Base-by-base conservation (phyloP, 106 monocot species). In the Vanilla planifolia region DNA sequence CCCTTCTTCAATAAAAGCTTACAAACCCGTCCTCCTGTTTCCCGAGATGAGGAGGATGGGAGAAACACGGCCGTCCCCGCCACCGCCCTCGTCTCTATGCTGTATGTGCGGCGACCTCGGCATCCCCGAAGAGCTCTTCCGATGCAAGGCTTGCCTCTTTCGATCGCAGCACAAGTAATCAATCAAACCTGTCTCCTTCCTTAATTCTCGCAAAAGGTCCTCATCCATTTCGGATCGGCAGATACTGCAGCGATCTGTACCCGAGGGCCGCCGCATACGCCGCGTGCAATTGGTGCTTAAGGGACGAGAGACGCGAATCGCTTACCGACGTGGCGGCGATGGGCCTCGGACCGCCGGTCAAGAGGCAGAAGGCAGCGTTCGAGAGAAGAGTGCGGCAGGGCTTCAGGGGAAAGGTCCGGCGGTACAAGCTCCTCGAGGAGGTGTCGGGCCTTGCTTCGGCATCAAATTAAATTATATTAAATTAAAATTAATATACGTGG, bases 101-200 rank as follows among this genome's bases (percentile, higher is more conserved):
- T 78, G 83, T 48, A 83, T 83, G 83, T 83, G 83, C 62, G 83
- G 83, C 22, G 83, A 83, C 33, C 67, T 46, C 24, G 83, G 83
- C 33, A 35, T 83, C 6, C 10, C 62, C 1, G 16, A 27, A 4
- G 75, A 83, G 78, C 67, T 83, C 14, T 83, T 78, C 48, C 66
- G 67, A 8, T 83, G 83, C 78, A 70, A 59, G 36, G 48, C 43
- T 3, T 83, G 83, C 57, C 43, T 28, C 14, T 50, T 46, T 23
- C 34, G 83, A 44, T 71, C 60, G 44, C 83, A 83, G 45, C 78
- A 78, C 78, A 83, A 75, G 83, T 83, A 73, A 55, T n/a, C n/a
- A n/a, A n/a, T n/a, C n/a, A n/a, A n/a, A n/a, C n/a, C n/a, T n/a
- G n/a, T n/a, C n/a, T n/a, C n/a, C n/a, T n/a, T n/a, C n/a, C n/a